A percentile compares a stretch with the other conserved stretches of the same genome.
Conservation (phyloP, 441 rosid genomes). For the Pelargonium hybrid region DNA sequence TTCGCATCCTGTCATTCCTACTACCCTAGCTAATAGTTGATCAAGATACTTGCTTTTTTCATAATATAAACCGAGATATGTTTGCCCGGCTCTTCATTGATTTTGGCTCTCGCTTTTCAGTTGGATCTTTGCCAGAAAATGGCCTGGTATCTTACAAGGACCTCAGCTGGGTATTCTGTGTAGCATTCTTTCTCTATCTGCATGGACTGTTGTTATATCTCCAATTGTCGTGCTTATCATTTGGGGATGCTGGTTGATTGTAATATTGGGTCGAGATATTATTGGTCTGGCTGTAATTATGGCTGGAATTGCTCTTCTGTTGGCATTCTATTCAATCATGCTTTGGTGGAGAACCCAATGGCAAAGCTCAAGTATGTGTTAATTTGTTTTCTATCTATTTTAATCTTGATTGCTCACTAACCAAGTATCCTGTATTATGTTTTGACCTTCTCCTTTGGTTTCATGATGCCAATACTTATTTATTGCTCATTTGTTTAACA, state of each 20-base stretch:
- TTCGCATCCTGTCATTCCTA: neutral
- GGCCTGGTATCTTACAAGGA: slow-evolving; percentile 84
- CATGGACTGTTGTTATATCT: slow-evolving; percentile 79
- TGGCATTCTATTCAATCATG: slow-evolving; percentile 98
- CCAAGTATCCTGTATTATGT: neutral
- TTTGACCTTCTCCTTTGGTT: slow-evolving; percentile 5
- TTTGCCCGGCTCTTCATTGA: slow-evolving; percentile 5
- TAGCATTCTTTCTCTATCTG: slow-evolving; percentile 56
- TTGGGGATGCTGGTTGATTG: slow-evolving; percentile 90
- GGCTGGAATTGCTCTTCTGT: slow-evolving; percentile 93
- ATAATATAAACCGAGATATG: neutral
- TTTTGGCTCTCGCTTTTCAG: slow-evolving; percentile 36
- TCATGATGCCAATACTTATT: neutral
- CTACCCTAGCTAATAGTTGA: neutral
- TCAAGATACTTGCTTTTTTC: neutral
- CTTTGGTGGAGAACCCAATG: slow-evolving; percentile 99
- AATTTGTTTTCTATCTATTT: slow-evolving; percentile 1
- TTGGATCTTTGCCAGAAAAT: slow-evolving; percentile 98
- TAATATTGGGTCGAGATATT: slow-evolving; percentile 69
- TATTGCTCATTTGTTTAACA: slow-evolving; percentile 23
- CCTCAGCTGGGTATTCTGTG: slow-evolving; percentile 78
- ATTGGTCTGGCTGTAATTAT: slow-evolving; percentile 92
- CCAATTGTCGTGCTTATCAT: slow-evolving; percentile 71
- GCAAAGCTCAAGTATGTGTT: slow-evolving; percentile 93
- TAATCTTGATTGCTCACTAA: neutral